A percentile compares a stretch with the other conserved stretches of the same genome.
Conservation (phyloP, 2,329 filamentous ascomycete genomes). For the Catunica adiposa region DNA sequence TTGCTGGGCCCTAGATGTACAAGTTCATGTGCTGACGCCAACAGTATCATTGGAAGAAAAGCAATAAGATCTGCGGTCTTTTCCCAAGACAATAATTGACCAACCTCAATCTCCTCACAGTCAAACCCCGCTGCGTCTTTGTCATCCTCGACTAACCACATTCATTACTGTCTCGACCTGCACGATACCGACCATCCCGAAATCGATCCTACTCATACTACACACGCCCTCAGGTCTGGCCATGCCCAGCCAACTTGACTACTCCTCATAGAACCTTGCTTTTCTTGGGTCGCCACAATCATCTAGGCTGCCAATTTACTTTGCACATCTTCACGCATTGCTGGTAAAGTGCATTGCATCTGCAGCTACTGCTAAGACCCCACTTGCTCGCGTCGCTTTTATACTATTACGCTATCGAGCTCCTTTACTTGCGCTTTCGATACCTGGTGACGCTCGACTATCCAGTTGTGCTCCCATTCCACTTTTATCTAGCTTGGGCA, state of each 20-base stretch:
- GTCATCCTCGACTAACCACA: neutral
- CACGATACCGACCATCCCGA: neutral
- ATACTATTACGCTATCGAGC: neutral
- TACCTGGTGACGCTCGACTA: neutral
- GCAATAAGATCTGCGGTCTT: neutral
- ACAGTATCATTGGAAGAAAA: neutral
- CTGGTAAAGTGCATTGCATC: neutral
- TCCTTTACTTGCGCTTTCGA: neutral
- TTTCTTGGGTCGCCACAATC: neutral
- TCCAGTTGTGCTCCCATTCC: neutral
- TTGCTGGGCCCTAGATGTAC: neutral
- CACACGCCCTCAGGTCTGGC: neutral
- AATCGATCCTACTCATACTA: neutral
- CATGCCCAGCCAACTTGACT: neutral
- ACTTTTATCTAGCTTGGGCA: neutral
- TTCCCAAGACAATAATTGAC: too few species aligned
- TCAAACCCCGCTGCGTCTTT: too few species aligned
- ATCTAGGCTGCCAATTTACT: slow-evolving; percentile 1
- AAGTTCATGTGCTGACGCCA: slow-evolving; percentile 12
- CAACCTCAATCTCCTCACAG: too few species aligned
- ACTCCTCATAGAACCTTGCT: neutral
- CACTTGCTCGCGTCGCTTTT: neutral
- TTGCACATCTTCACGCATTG: neutral
- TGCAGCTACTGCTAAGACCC: slow-evolving; percentile 1
- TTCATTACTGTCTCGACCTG: neutral